These are phyloP conservation scores for Vigna angularis DNA, from an alignment of 306 rosid species.

Conservation along the genomic window DNA sequence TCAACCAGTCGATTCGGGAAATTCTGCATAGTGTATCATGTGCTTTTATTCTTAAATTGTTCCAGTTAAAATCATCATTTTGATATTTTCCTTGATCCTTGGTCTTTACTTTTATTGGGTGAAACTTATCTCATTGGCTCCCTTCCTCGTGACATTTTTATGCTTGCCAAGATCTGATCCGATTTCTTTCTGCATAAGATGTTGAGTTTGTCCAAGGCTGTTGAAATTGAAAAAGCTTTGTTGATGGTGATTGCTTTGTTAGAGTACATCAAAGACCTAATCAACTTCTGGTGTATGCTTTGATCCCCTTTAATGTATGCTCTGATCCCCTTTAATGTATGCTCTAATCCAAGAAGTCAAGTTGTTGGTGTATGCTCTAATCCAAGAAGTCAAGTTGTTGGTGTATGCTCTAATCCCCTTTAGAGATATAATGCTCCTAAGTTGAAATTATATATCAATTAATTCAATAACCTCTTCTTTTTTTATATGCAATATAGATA, in stretches of 20 bases:
- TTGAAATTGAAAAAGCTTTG: slow-evolving; percentile 42
- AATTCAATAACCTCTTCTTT: too few relatives aligned
- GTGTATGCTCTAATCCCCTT: too few relatives aligned
- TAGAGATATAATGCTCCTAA: too few relatives aligned
- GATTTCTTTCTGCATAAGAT: slow-evolving; percentile 47
- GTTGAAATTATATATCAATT: too few relatives aligned
- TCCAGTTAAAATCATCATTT: slow-evolving; percentile 68
- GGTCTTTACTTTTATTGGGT: slow-evolving; percentile 52
- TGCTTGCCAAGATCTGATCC: slow-evolving; percentile 48
- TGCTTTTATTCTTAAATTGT: slow-evolving; percentile 66
- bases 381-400: slow-evolving; percentile 17
- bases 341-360: slow-evolving; percentile 18
- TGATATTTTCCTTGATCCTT: slow-evolving; percentile 59
- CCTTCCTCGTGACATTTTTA: slow-evolving; percentile 49
- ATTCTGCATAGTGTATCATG: slow-evolving; percentile 65
- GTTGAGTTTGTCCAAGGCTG: slow-evolving; percentile 48
- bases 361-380: too few relatives aligned
- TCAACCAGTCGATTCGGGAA: slow-evolving; percentile 84
- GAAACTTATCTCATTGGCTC: slow-evolving; percentile 56
- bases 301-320: too few relatives aligned
- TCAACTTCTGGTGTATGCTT: too few relatives aligned
- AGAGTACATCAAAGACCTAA: too few relatives aligned
- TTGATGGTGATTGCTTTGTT: slow-evolving; percentile 44
- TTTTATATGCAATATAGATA: too few relatives aligned
- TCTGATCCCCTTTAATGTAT: too few relatives aligned